Evolutionary conservation across 306 rosid genomes (phyloP), one percentile per base, ranked within the genome.

Genomic region (Sicyos edulis): DNA sequence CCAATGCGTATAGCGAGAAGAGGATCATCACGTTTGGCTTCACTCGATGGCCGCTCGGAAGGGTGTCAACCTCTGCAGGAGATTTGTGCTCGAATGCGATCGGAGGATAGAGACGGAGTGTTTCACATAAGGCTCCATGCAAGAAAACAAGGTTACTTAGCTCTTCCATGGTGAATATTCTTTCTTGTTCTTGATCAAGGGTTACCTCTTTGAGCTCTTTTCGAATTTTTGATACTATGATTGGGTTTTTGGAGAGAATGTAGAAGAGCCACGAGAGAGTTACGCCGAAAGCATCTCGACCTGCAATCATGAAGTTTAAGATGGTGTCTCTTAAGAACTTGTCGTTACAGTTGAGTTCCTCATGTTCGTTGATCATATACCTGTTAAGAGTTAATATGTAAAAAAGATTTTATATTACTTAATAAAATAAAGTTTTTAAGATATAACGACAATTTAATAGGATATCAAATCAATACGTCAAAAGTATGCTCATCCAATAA

Each of bases 221-320:
- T 44, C 85, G 70, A 51, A 87, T 80, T 34, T 87, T 87, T 2
- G 66, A 8, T 81, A 80, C 79, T 37, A 80, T 83, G 22, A 2
- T 15, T 9, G 93, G 91, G 12, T 86, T 60, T 8, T 80, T 84
- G 1, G 87, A 77, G 59, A 82, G 74, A 49, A 75, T 80, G 76
- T 76, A 88, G 24, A 88, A 79, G 54, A 88, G 75, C 86, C 86
- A 84, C 0, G 84, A 81, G 6, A 88, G 88, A 12, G 78, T 79
- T 10, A 87, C 60, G 71, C 82, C 76, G 26, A 84, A 10, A 4
- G 91, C 80, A 34, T 81, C 89, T 40, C 85, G 79, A 0, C 89
- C 87, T 0, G 95, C 91, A 0, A 63, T 78, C 40, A 83, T 65
- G 13, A 86, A 74, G 64, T 70, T 81, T 2, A 84, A 54, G 1